A percentile compares a stretch with the other conserved stretches of the same genome.
Conservation (phyloP, 1,284 basidiomycete genomes). For the Veloboletus limbatus region DNA sequence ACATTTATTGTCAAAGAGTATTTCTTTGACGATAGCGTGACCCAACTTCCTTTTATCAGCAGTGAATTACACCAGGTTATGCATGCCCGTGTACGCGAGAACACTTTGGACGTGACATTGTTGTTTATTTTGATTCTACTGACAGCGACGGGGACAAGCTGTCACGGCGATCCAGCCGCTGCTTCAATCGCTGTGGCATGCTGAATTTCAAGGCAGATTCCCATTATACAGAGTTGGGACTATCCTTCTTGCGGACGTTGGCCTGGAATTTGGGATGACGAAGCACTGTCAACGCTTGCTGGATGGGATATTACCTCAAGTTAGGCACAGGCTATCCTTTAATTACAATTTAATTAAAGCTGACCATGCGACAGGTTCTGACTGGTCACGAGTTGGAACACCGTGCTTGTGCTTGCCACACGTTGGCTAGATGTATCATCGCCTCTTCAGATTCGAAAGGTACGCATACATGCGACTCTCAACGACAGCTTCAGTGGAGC, state of each 20-base stretch:
- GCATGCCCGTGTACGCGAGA: constrained; percentile 51
- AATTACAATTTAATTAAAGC: background rate
- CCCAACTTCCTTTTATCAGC: constrained; percentile 49
- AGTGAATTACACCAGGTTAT: constrained; percentile 63
- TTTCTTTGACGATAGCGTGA: constrained; percentile 36
- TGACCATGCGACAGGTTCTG: constrained; percentile 49
- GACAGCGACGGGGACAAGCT: constrained; percentile 54
- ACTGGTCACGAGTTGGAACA: constrained; percentile 69
- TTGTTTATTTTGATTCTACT: constrained; percentile 9
- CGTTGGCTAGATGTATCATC: constrained; percentile 69
- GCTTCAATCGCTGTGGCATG: constrained; percentile 69
- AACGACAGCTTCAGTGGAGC: constrained; percentile 4
- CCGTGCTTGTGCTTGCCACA: constrained; percentile 70
- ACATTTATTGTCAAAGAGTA: constrained; percentile 51
- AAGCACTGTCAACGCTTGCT: constrained; percentile 59
- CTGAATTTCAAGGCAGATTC: constrained; percentile 72
- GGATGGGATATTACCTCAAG: constrained; percentile 79
- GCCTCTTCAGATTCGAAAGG: constrained; percentile 41
- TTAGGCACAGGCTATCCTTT: constrained; percentile 25
- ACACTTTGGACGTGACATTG: background rate
- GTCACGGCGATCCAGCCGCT: constrained; percentile 61
- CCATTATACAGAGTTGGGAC: constrained; percentile 63
- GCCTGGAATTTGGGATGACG: constrained; percentile 72
- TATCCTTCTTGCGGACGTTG: constrained; percentile 70
- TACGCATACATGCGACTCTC: constrained; percentile 8